These are phyloP conservation scores for Colletotrichum lentis DNA, from an alignment of 2,329 filamentous ascomycete genomes.

Conservation along the genomic window DNA sequence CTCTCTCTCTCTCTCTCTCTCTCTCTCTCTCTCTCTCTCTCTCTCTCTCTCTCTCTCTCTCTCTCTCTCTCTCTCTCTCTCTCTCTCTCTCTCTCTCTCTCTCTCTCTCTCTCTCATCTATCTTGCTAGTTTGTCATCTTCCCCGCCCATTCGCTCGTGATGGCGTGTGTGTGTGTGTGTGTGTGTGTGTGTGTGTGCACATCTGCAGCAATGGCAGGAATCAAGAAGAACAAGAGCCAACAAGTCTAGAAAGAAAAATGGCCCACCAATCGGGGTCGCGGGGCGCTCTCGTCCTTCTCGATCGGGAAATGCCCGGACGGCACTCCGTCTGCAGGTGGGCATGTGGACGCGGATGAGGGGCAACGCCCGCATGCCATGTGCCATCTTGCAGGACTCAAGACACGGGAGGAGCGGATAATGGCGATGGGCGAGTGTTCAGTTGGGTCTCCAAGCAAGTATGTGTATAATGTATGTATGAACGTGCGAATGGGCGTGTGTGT, in stretches of 20 bases:
- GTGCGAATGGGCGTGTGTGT: no score
- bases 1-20: no score
- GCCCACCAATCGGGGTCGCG: constrained; percentile 35
- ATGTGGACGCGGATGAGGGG: constrained; percentile 13
- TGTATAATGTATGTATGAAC: no score
- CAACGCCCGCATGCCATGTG: no score
- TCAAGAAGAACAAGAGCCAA: neutral
- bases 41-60: no score
- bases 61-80: no score
- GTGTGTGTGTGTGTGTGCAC: no score
- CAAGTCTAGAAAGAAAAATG: neutral
- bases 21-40: no score
- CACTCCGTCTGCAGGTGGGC: constrained; percentile 34
- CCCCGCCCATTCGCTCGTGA: neutral
- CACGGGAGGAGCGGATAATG: no score
- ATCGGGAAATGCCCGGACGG: constrained; percentile 33
- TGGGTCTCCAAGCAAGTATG: no score
- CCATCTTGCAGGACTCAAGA: no score
- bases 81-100: neutral
- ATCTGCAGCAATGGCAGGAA: neutral
- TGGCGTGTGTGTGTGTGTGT: neutral
- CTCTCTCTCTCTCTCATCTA: neutral
- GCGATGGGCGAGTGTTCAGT: no score
- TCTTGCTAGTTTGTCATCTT: neutral
- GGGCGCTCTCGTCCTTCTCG: constrained; percentile 15